Evolutionary conservation across 1,284 basidiomycete species (phyloP).

Genomic region (Pseudozyma tsukubaensis): DNA sequence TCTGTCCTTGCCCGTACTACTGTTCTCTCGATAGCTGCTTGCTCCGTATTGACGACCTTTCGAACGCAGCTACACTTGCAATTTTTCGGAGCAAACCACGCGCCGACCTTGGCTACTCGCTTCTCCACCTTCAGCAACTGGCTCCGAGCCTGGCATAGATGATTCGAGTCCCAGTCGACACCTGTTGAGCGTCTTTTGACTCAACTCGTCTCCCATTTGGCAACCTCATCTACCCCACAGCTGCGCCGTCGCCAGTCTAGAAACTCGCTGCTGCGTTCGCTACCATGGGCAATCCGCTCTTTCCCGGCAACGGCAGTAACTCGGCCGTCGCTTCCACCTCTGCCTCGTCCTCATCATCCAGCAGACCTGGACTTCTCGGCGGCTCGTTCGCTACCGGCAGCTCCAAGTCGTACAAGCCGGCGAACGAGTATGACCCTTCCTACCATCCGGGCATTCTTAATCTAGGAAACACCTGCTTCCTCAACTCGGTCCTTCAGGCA

Average conservation of each 20-base stretch:
- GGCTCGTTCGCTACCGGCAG: slow-evolving; percentile 88
- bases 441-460: slow-evolving; percentile 78
- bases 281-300: slow-evolving; percentile 32
- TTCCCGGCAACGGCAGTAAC: slow-evolving; percentile 72
- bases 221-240: neutral
- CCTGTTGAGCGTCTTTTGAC: neutral
- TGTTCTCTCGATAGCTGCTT: no score
- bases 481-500: slow-evolving; percentile 86
- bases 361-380: slow-evolving; percentile 64
- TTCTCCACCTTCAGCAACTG: neutral
- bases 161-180: neutral
- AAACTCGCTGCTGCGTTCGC: no score
- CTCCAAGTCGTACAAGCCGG: slow-evolving; percentile 75
- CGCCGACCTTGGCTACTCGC: neutral
- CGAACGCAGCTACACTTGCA: no score
- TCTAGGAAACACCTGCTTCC: slow-evolving; percentile 91
- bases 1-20: no score
- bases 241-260: neutral
- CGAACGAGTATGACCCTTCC: slow-evolving; percentile 62
- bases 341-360: slow-evolving; percentile 1
- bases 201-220: neutral
- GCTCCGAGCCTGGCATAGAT: neutral
- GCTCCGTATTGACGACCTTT: no score
- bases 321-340: slow-evolving; percentile 70
- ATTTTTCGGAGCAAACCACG: no score